A percentile compares a stretch with the other conserved stretches of the same genome.
These are phyloP conservation scores for Diplocarpon rosae DNA, from an alignment of 2,329 filamentous ascomycete species.

Conservation along the genomic window DNA sequence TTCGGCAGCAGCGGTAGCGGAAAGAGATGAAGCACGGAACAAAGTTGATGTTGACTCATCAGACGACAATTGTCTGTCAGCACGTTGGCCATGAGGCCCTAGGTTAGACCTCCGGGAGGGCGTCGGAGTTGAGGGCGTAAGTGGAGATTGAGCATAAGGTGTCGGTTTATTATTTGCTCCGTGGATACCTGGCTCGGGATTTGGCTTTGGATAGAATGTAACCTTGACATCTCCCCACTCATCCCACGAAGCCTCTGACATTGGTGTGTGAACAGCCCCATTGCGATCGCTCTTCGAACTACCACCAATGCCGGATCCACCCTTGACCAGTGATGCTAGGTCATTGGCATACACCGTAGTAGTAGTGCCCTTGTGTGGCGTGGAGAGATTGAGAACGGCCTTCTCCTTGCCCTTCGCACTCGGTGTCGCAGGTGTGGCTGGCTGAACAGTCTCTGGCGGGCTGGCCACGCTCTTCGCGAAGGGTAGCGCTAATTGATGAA, in stretches of 20 bases:
- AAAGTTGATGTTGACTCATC: constrained; percentile 28
- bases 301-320: constrained; percentile 30
- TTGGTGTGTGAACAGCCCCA: constrained; percentile 16
- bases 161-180: constrained; percentile 19
- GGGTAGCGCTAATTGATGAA: constrained; percentile 73
- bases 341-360: constrained; percentile 70
- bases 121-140: constrained; percentile 25
- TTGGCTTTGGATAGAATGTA: constrained; percentile 54
- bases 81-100: constrained; percentile 23
- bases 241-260: constrained; percentile 44
- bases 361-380: constrained; percentile 31
- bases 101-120: constrained; percentile 28
- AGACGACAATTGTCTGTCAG: constrained; percentile 26
- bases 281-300: constrained; percentile 24
- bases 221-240: constrained; percentile 75
- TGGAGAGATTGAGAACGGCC: constrained; percentile 30
- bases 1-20: constrained; percentile 12
- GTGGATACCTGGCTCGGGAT: constrained; percentile 23
- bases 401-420: constrained; percentile 69
- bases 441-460: constrained; percentile 35
- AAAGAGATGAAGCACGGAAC: constrained; percentile 15
- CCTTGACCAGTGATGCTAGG: constrained; percentile 61
- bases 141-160: constrained; percentile 25
- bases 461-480: constrained; percentile 61
- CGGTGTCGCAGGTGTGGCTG: constrained; percentile 44